Evolutionary conservation across 495 filamentous ascomycete genomes (phyloP), one percentile per base, ranked within the genome.

Genomic region (Aspergillus funiculosus): DNA sequence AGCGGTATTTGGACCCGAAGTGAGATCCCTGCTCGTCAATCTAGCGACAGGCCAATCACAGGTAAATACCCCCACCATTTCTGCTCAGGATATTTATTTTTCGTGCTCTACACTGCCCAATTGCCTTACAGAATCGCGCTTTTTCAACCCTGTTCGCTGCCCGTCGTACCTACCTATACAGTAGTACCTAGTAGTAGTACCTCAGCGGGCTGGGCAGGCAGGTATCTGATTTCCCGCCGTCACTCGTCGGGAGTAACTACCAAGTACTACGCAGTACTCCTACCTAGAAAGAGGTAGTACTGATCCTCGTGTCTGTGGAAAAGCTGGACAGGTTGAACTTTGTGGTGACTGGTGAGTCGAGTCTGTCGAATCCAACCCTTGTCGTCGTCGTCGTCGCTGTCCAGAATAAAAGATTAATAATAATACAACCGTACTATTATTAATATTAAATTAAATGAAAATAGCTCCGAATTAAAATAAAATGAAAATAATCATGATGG

Each of bases 1-100:
- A 47, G 40, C 24, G 46, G 51, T 52, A 56, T 50, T 48, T 46
- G 18, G 45, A 37, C 17, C 48, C 46, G 30, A 40, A 28, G 7
- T 36, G 38, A 50, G 43, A 57, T 49, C 54, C 54, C 54, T 57
- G 54, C 21, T 34, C 39, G 5, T 27, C 43, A 53, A 57, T 57
- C 47, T 53, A 44, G 27, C 13, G 5, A 8, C 5, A 13, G 13
- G 40, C 54, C 50, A 57, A 53, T 57, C 32, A 57, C 19, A 11
- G 6, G 18, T 8, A n/a, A 10, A 17, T 11, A 29, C 51, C 43
- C 47, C 50, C 50, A 43, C 54, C 42, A 57, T 48, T 53, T 51
- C 24, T 31, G 19, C 22, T 46, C 24, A 35, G 32, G 44, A 19
- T 35, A 49, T 47, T 43, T 27, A 22, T 45, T 50, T 50, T 30